Evolutionary conservation across 108 stramenopile genomes (phyloP), one percentile per base, ranked within the genome.

Genomic region (Cyclostephanos invisitatus): DNA sequence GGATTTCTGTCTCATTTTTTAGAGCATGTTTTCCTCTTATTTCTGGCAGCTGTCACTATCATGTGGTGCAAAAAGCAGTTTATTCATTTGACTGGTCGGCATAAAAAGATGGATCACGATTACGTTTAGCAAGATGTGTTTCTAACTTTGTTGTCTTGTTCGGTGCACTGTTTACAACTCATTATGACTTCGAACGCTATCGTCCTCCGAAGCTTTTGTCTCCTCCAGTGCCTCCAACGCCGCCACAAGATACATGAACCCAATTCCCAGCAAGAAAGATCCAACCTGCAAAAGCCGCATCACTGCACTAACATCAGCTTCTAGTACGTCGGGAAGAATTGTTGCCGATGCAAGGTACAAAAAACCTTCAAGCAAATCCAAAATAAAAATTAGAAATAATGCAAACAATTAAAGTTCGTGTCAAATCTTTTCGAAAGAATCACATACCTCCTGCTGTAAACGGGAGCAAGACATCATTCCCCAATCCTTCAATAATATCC

Each of bases 281-380:
- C 62, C 35, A 11, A 91, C 24, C 50, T 93, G 91, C 25, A 72
- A 38, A 18, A 89, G 38, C 44, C 91, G 78, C 38, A 87, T 72
- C 64, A 42, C 58, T 28, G 74, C 53, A 8, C 85, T 49, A 5
- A 42, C 67, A 29, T 64, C 55, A 49, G 86, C 82, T 54, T 87
- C 84, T 29, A 94, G 71, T 25, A 94, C 62, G 49, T 92, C 87
- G 6, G 96, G 91, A 20, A 94, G 65, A 27, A 96, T 89, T 14
- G 85, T 85, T 22, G 79, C 76, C 12, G 91, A 77, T 10, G 93
- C 89, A 20, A 96, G 62, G 56, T 96, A 96, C 58, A n/a, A 94
- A 66, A 78, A 96, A 94, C 0, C 96, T 66, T 51, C 3, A 7
- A 35, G 24, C 3, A 68, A 55, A 32, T 4, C n/a, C n/a, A n/a